Evolutionary conservation across 208 protist species (phyloP).

Genomic region (Lotmaria passim): DNA sequence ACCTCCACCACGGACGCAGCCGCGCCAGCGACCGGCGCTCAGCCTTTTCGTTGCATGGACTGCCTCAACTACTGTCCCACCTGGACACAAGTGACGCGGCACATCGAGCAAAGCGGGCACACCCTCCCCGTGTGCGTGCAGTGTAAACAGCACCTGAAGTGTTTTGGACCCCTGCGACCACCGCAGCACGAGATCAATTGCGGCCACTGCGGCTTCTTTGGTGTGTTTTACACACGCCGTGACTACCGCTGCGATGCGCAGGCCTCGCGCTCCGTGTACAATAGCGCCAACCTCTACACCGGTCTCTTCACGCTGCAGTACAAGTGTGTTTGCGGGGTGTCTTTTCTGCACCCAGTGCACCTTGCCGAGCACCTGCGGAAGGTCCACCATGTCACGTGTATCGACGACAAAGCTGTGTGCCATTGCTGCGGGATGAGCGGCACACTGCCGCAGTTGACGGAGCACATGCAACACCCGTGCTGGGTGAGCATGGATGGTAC

Average conservation of each 20-base stretch:
- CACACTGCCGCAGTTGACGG: conserved; percentile 42
- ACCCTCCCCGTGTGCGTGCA: conserved; percentile 58
- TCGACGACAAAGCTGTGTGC: conserved; percentile 49
- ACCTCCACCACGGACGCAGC: background rate
- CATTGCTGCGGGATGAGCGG: conserved; percentile 40
- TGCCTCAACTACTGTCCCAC: conserved; percentile 62
- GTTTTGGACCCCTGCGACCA: conserved; percentile 60
- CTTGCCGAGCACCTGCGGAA: conserved; percentile 64
- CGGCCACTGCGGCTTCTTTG: conserved; percentile 65
- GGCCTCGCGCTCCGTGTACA: conserved; percentile 28
- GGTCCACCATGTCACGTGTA: conserved; percentile 49
- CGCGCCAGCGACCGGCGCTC: background rate
- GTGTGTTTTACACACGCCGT: conserved; percentile 57
- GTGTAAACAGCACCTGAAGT: conserved; percentile 60
- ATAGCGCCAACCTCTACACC: conserved; percentile 45
- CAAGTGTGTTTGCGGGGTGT: conserved; percentile 66
- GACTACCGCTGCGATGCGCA: conserved; percentile 63
- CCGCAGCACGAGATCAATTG: conserved; percentile 54
- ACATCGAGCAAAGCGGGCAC: conserved; percentile 63
- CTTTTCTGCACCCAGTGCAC: conserved; percentile 56
- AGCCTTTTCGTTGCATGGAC: conserved; percentile 63
- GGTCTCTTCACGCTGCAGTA: conserved; percentile 61
- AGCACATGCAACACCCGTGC: conserved; percentile 46
- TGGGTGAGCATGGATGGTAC: conserved; percentile 11
- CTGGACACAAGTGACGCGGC: conserved; percentile 74